Evolutionary conservation across 1,139 yeast genomes (phyloP), one percentile per base, ranked within the genome.

Genomic region (Maudiozyma humilis): DNA sequence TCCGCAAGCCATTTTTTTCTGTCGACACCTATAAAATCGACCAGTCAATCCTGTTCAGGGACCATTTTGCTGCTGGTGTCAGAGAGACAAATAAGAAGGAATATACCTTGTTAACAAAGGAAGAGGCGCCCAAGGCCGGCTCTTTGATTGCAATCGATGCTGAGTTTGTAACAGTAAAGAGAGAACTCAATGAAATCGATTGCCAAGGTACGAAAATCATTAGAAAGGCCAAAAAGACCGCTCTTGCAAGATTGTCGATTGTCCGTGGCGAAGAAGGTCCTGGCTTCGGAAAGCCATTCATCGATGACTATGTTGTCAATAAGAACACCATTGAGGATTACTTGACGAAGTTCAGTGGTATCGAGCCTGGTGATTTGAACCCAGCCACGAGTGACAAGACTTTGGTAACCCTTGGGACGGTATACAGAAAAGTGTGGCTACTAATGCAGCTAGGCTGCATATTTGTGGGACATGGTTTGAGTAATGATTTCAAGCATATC

Each of bases 381-480:
- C 86, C 93, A 1, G 60, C 63, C 3, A 67, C 63, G 8, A 83
- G 95, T n/a, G 63, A 67, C 6, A 81, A 81, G 55, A 74, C 83
- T 4, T 69, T 93, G 40, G 96, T 89, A 1, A 78, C 88, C 0
- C 69, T 84, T 44, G 93, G 86, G 57, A 82, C 89, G 0, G 86
- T 95, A 1, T 91, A 89, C 62, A 72, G 96, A 49, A 78, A 86
- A 55, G 71, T 93, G 36, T 91, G 98, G 97, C 67, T 91, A 19
- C 68, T 93, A 44, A 68, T 91, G 46, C 91, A 89, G 59, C 61
- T 88, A 47, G 97, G 97, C 0, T 89, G 95, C 58, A 75, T 84
- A 0, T 91, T 93, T 66, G 88, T 93, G 35, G 99, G 99, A 0
- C 99, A 93, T 66, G 96, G 97, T 1, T 70, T 93, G 47, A 73